Evolutionary conservation across 192 early-diverging fungal genomes (phyloP).

Genomic region (Podila minutissima): DNA sequence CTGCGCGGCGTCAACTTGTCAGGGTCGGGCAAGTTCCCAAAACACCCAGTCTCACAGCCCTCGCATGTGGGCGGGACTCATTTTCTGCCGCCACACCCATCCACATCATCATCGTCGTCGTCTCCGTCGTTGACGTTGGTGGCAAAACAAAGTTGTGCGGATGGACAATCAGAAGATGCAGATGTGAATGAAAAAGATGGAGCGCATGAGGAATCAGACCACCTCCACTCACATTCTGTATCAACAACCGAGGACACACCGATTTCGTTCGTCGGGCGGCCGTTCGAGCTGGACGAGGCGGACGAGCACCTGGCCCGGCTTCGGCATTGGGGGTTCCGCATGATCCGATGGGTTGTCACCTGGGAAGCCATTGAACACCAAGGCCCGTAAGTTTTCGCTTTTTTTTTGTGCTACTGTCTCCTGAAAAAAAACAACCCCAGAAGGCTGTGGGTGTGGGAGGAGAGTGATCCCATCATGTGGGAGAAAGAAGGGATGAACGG

Average conservation of each 20-base stretch:
- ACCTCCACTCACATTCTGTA: not conserved
- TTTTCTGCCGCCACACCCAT: constrained; percentile 10
- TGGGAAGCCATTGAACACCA: constrained; percentile 81
- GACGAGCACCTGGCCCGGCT: constrained; percentile 76
- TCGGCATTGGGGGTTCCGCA: constrained; percentile 74
- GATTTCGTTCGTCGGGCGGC: constrained; percentile 79
- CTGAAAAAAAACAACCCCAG: no score
- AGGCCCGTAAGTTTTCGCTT: constrained; percentile 56
- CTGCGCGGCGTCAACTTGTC: constrained; percentile 67
- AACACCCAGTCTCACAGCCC: constrained; percentile 36
- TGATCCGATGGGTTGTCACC: constrained; percentile 74
- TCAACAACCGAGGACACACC: not conserved
- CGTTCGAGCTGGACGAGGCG: constrained; percentile 73
- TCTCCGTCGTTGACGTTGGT: not conserved
- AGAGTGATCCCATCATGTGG: no score
- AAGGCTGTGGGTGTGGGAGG: no score
- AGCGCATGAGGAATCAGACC: not conserved
- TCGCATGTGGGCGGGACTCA: constrained; percentile 23
- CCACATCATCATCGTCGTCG: not conserved
- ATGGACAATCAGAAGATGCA: not conserved
- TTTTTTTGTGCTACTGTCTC: not conserved
- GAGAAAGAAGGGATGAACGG: not conserved
- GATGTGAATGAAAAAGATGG: not conserved
- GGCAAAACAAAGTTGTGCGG: not conserved
- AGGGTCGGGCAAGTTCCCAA: constrained; percentile 64